These are phyloP conservation scores for Alnus glutinosa DNA, from an alignment of 306 rosid genomes.

Conservation along the genomic window DNA sequence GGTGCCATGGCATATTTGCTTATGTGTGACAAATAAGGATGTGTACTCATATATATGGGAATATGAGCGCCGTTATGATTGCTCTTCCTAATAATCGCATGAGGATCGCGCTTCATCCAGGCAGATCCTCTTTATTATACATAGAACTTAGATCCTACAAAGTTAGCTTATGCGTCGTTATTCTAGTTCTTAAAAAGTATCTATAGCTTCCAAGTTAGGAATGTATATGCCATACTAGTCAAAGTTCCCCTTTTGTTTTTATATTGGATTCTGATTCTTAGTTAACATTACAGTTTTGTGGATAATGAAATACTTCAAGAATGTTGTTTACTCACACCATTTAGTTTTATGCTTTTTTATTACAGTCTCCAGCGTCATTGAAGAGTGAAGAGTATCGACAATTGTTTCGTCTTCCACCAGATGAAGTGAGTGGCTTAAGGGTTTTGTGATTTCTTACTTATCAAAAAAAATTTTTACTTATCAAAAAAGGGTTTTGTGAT, in stretches of 20 bases:
- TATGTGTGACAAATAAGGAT: neutral
- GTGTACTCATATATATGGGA: neutral
- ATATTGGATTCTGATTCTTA: neutral
- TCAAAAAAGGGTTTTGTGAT: neutral
- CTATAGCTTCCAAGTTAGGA: neutral
- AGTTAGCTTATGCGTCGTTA: neutral
- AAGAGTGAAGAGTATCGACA: conserved; percentile 96
- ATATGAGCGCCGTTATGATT: neutral
- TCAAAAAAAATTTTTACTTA: too few species aligned
- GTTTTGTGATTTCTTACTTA: neutral
- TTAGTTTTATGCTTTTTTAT: conserved; percentile 15
- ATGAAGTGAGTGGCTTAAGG: conserved; percentile 68
- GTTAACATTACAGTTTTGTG: neutral
- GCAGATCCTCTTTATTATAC: neutral
- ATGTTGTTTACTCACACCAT: neutral
- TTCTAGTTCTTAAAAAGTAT: too few species aligned
- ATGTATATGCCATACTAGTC: neutral
- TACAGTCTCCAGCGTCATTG: conserved; percentile 47
- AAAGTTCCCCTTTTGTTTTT: too few species aligned
- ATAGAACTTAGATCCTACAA: neutral
- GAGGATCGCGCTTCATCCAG: neutral
- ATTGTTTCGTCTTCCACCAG: conserved; percentile 85
- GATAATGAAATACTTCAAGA: neutral
- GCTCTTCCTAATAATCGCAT: too few species aligned
- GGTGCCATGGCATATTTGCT: neutral